These are phyloP conservation scores for Orbilia javanica DNA, from an alignment of 2,329 filamentous ascomycete species.

Conservation along the genomic window DNA sequence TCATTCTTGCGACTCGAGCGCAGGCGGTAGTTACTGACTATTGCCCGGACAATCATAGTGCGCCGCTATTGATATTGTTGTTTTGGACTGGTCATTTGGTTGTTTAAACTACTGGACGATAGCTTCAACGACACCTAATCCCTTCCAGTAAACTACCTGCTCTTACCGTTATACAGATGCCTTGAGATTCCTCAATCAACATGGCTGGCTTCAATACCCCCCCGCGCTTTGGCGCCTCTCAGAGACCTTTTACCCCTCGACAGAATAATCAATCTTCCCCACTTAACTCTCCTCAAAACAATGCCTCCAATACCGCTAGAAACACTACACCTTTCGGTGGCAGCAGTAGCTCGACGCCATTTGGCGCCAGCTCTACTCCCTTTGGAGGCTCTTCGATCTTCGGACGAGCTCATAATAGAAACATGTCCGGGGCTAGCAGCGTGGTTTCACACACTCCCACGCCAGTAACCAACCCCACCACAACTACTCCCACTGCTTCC, in stretches of 20 bases:
- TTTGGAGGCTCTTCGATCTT: slow-evolving; percentile 59
- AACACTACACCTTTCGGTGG: slow-evolving; percentile 58
- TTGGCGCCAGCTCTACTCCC: slow-evolving; percentile 45
- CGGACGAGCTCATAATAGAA: slow-evolving; percentile 64
- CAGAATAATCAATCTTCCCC: slow-evolving; percentile 37
- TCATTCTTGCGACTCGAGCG: slow-evolving; percentile 22
- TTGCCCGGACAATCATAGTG: slow-evolving; percentile 45
- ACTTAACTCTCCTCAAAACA: slow-evolving; percentile 39
- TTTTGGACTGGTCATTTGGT: slow-evolving; percentile 22
- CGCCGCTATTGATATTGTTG: slow-evolving; percentile 20
- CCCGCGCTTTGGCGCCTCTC: slow-evolving; percentile 56
- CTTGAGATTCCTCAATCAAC: slow-evolving; percentile 33
- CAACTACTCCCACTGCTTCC: slow-evolving; percentile 64
- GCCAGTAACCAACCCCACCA: not conserved
- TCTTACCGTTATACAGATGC: slow-evolving; percentile 37
- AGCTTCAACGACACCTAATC: not conserved
- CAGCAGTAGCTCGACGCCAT: slow-evolving; percentile 42
- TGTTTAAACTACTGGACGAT: not conserved
- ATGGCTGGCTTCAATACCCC: slow-evolving; percentile 57
- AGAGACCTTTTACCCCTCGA: slow-evolving; percentile 55
- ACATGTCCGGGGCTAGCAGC: slow-evolving; percentile 24
- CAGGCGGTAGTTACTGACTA: slow-evolving; percentile 4
- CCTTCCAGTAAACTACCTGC: not conserved
- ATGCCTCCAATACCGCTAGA: slow-evolving; percentile 60
- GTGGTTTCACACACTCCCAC: not conserved